phyloP scores from a whole-genome alignment of 257 asterid genomes.

The Plantago major region DNA sequence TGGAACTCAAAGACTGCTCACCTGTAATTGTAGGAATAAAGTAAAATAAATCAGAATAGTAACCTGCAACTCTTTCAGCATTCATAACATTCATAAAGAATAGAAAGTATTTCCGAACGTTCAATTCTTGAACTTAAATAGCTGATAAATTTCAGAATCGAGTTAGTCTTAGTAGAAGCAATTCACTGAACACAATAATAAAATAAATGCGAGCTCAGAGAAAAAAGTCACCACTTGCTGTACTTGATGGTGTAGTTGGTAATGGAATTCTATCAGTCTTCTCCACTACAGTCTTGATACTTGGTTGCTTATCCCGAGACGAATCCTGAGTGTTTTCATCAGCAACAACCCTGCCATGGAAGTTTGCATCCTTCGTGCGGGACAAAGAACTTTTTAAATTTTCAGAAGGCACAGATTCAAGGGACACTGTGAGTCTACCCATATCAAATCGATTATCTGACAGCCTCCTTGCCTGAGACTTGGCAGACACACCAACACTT shows the following conservation, averaged over 20 bases:
- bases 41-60: not conserved
- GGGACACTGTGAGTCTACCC: conserved; percentile 51
- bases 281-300: conserved; percentile 36
- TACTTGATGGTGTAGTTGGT: conserved; percentile 36
- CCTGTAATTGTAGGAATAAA: conserved; percentile 31
- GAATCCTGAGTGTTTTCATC: conserved; percentile 55
- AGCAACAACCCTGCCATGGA: conserved; percentile 35
- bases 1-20: conserved; percentile 37
- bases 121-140: too few relatives aligned
- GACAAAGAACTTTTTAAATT: conserved; percentile 27
- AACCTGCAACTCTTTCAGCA: not conserved
- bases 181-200: not conserved
- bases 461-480: conserved; percentile 49
- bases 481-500: conserved; percentile 37
- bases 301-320: conserved; percentile 46
- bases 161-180: not conserved
- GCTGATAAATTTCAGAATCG: not conserved
- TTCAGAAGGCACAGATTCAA: conserved; percentile 38
- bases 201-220: conserved; percentile 5
- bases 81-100: not conserved
- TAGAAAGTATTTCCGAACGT: too few relatives aligned
- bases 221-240: conserved; percentile 29
- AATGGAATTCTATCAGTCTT: conserved; percentile 45
- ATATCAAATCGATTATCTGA: conserved; percentile 54
- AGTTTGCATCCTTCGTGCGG: conserved; percentile 37